Conservation (phyloP, 768 basidiomycete genomes). For the Kwoniella newhampshirensis region DNA sequence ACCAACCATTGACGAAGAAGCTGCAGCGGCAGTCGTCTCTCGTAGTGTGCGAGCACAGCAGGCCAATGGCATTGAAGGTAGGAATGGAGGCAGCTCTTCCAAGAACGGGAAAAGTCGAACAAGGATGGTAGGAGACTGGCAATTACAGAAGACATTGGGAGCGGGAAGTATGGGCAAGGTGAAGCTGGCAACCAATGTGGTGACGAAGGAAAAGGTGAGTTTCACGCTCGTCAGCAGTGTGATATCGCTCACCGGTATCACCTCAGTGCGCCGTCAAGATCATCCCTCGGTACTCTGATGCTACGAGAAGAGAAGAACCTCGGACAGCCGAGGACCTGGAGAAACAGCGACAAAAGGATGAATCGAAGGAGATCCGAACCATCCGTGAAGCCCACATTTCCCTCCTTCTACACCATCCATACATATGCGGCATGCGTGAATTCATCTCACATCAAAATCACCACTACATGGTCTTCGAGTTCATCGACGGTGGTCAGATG, state of each 20-base stretch:
- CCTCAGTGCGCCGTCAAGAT: slow-evolving; percentile 95
- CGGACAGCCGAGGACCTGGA: slow-evolving; percentile 56
- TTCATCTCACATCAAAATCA: slow-evolving; percentile 97
- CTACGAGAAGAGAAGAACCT: slow-evolving; percentile 56
- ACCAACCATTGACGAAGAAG: slow-evolving; percentile 43
- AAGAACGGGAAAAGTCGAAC: slow-evolving; percentile 27
- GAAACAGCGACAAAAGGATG: slow-evolving; percentile 80
- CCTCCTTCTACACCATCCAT: slow-evolving; percentile 94
- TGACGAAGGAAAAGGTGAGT: slow-evolving; percentile 87
- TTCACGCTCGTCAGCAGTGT: not conserved
- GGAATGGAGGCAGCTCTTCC: slow-evolving; percentile 1
- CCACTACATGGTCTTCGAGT: slow-evolving; percentile 99
- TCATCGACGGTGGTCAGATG: slow-evolving; percentile 99
- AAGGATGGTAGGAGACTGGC: slow-evolving; percentile 85
- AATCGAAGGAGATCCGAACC: slow-evolving; percentile 93
- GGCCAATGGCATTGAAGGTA: not conserved
- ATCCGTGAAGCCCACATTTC: slow-evolving; percentile 93
- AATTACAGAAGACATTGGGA: slow-evolving; percentile 91
- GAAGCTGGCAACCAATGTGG: slow-evolving; percentile 85
- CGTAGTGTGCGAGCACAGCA: slow-evolving; percentile 20
- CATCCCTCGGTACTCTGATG: slow-evolving; percentile 77
- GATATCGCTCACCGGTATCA: slow-evolving; percentile 4
- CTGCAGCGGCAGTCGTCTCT: slow-evolving; percentile 13
- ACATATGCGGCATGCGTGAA: slow-evolving; percentile 98
- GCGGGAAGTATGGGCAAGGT: slow-evolving; percentile 99